phyloP scores from a whole-genome alignment of 495 filamentous ascomycete genomes.

The Penicillium waksmanii region DNA sequence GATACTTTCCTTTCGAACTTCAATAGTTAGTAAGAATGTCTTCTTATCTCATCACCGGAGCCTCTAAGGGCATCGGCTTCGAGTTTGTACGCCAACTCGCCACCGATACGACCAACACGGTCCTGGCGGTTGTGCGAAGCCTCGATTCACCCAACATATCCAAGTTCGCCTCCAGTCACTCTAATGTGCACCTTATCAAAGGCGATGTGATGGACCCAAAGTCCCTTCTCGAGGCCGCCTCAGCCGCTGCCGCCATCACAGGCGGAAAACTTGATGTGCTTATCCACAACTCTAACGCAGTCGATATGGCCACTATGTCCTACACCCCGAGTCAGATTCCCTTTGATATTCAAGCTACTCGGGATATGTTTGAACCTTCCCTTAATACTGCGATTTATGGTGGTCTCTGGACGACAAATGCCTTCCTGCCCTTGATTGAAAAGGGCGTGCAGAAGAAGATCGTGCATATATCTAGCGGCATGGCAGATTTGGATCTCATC shows the following conservation, averaged over 20 bases:
- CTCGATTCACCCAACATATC: conserved; percentile 37
- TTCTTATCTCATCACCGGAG: conserved; percentile 58
- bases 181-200: conserved; percentile 51
- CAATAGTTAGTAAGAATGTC: conserved; percentile 39
- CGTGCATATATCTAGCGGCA: conserved; percentile 47
- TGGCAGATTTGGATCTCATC: conserved; percentile 47
- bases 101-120: conserved; percentile 43
- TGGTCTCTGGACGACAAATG: conserved; percentile 35
- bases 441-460: conserved; percentile 53
- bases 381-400: conserved; percentile 25
- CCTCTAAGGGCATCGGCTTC: conserved; percentile 59
- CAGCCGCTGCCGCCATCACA: conserved; percentile 39
- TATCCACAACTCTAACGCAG: conserved; percentile 49
- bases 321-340: conserved; percentile 23
- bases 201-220: conserved; percentile 47
- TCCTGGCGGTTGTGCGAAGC: conserved; percentile 52
- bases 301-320: conserved; percentile 24
- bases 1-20: neutral
- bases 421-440: conserved; percentile 48
- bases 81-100: conserved; percentile 59
- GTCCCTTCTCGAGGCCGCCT: conserved; percentile 46
- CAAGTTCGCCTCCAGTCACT: conserved; percentile 25
- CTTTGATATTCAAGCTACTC: conserved; percentile 23
- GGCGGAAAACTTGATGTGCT: conserved; percentile 49
- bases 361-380: conserved; percentile 16